phyloP scores from a whole-genome alignment of 768 basidiomycete species.

The Naematelia encephala region DNA sequence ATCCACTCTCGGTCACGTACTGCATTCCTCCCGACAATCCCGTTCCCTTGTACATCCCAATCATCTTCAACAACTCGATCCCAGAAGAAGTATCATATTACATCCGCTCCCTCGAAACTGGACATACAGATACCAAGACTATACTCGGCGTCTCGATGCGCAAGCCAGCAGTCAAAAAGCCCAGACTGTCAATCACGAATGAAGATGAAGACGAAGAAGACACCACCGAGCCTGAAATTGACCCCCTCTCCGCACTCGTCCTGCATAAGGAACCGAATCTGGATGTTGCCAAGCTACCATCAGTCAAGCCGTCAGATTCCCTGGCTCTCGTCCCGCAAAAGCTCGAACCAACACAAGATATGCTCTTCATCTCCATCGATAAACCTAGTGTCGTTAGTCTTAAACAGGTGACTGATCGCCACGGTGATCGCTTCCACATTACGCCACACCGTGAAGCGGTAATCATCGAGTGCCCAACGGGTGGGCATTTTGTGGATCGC shows the following conservation, averaged over 20 bases:
- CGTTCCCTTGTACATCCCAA: slow-evolving; percentile 64
- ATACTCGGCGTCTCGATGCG: slow-evolving; percentile 29
- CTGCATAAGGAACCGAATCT: slow-evolving; percentile 11
- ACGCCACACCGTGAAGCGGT: slow-evolving; percentile 61
- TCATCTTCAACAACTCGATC: slow-evolving; percentile 87
- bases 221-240: slow-evolving; percentile 17
- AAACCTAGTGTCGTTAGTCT: slow-evolving; percentile 73
- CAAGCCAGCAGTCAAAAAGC: slow-evolving; percentile 9
- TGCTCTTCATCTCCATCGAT: slow-evolving; percentile 67
- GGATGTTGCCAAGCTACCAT: slow-evolving; percentile 36
- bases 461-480: slow-evolving; percentile 77
- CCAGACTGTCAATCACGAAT: slow-evolving; percentile 25
- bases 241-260: slow-evolving; percentile 31
- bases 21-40: slow-evolving; percentile 62
- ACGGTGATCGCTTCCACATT: slow-evolving; percentile 69
- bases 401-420: slow-evolving; percentile 67
- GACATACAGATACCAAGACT: slow-evolving; percentile 22
- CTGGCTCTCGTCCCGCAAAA: slow-evolving; percentile 51
- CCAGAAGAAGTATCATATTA: slow-evolving; percentile 69
- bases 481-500: slow-evolving; percentile 58
- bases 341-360: slow-evolving; percentile 70
- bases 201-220: slow-evolving; percentile 40
- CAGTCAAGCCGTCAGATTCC: slow-evolving; percentile 42
- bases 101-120: slow-evolving; percentile 61
- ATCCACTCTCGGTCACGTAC: slow-evolving; percentile 69